phyloP scores from a whole-genome alignment of 768 basidiomycete species.

The Cystofilobasidium macerans region DNA sequence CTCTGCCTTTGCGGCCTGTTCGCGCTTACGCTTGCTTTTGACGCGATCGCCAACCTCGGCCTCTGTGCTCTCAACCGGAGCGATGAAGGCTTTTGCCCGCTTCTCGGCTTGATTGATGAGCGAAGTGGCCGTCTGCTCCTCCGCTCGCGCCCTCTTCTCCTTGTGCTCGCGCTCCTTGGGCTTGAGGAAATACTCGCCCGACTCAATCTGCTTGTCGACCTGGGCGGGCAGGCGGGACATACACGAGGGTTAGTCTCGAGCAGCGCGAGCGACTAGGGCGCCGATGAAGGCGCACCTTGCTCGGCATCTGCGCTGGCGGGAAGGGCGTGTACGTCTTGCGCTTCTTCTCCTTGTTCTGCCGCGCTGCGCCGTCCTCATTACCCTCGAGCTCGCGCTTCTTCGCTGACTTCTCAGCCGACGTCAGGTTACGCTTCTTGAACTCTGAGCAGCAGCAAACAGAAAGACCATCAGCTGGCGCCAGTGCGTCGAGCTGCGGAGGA shows the following conservation, averaged over 20 bases:
- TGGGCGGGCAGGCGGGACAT: constrained; percentile 32
- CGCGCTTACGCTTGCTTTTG: constrained; percentile 53
- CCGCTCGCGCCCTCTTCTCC: constrained; percentile 58
- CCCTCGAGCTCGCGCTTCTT: constrained; percentile 57
- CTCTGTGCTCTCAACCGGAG: constrained; percentile 66
- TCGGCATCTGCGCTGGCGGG: constrained; percentile 84
- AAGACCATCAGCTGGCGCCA: too few species aligned
- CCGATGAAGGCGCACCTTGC: constrained; percentile 65
- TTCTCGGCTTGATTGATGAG: constrained; percentile 60
- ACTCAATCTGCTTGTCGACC: constrained; percentile 88
- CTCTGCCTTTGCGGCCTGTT: background rate
- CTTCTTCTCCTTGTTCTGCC: constrained; percentile 44
- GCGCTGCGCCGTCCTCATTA: background rate
- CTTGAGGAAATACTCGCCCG: constrained; percentile 97
- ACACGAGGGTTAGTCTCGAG: background rate
- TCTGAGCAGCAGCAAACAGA: constrained; percentile 36
- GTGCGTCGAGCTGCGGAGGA: background rate
- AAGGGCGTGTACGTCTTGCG: constrained; percentile 98
- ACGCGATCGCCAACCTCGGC: constrained; percentile 46
- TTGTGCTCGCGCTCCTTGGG: constrained; percentile 68
- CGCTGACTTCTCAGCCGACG: constrained; percentile 83
- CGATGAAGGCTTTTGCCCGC: constrained; percentile 76
- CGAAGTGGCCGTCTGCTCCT: constrained; percentile 70
- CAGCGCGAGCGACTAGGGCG: background rate
- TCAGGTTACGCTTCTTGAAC: constrained; percentile 86